These are phyloP conservation scores for Chlamydomonas schloesseri DNA, from an alignment of 139 green algal genomes.

Conservation along the genomic window DNA sequence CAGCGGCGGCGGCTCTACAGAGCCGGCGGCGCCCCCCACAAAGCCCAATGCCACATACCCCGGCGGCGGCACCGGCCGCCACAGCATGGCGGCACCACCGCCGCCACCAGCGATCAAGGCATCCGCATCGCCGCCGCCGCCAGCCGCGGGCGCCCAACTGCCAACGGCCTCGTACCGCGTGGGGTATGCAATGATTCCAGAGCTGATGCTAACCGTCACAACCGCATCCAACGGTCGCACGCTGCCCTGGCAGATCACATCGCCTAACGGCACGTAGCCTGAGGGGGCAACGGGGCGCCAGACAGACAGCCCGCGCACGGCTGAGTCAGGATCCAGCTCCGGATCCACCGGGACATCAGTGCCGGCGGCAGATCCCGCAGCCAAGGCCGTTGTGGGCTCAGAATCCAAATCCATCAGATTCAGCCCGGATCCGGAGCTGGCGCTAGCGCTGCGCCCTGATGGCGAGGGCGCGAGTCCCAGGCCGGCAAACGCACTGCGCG, in stretches of 20 bases:
- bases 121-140: too few relatives aligned
- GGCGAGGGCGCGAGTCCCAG: too few relatives aligned
- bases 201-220: conserved; percentile 79
- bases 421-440: too few relatives aligned
- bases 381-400: too few relatives aligned
- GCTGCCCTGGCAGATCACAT: conserved; percentile 71
- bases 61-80: conserved; percentile 71
- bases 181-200: conserved; percentile 78
- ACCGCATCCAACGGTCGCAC: conserved; percentile 70
- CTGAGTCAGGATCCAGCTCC: too few relatives aligned
- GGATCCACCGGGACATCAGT: too few relatives aligned
- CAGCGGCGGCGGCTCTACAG: conserved; percentile 35
- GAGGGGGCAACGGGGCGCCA: conserved; percentile 37
- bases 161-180: conserved; percentile 64
- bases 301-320: background rate
- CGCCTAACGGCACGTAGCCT: conserved; percentile 82
- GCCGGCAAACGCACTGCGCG: too few relatives aligned
- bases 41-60: conserved; percentile 82
- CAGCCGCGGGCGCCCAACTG: background rate
- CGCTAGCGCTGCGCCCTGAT: too few relatives aligned
- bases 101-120: too few relatives aligned
- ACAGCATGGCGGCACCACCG: conserved; percentile 54
- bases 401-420: too few relatives aligned
- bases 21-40: conserved; percentile 57
- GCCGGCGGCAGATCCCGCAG: too few relatives aligned